phyloP scores from a whole-genome alignment of 352 stramenopile species.

The Phytophthora cryptogea region DNA sequence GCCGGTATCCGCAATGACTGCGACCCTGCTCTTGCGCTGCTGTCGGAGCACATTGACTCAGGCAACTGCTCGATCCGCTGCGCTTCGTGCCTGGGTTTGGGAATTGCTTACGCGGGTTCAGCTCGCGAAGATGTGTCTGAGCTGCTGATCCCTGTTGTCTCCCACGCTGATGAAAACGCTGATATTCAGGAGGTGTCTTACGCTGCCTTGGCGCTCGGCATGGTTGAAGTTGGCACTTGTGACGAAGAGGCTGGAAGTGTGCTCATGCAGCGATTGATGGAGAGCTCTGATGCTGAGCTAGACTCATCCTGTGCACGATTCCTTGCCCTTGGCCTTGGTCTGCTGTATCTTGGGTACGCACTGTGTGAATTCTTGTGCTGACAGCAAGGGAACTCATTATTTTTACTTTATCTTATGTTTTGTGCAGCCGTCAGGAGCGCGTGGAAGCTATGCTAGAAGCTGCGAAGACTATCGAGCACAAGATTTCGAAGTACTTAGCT shows the following conservation, averaged over 20 bases:
- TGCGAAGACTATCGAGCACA: slow-evolving; percentile 98
- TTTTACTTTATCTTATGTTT: slow-evolving; percentile 10
- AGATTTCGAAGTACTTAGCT: slow-evolving; percentile 96
- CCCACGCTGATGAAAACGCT: slow-evolving; percentile 89
- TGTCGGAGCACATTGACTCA: slow-evolving; percentile 97
- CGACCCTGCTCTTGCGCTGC: slow-evolving; percentile 96
- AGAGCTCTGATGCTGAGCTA: slow-evolving; percentile 97
- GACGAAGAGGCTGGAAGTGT: slow-evolving; percentile 97
- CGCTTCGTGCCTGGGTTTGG: slow-evolving; percentile 95
- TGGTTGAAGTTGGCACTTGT: slow-evolving; percentile 98
- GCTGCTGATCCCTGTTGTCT: slow-evolving; percentile 95
- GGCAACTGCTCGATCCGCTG: slow-evolving; percentile 95
- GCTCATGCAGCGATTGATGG: slow-evolving; percentile 98
- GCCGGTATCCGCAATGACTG: slow-evolving; percentile 96
- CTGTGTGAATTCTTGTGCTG: neutral
- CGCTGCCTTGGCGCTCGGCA: slow-evolving; percentile 95
- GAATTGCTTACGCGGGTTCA: slow-evolving; percentile 98
- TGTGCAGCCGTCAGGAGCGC: slow-evolving; percentile 86
- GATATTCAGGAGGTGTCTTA: slow-evolving; percentile 93
- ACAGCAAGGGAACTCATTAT: too few species aligned
- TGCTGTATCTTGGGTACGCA: slow-evolving; percentile 97
- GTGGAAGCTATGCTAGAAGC: slow-evolving; percentile 99
- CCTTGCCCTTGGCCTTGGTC: slow-evolving; percentile 95
- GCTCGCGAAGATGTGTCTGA: slow-evolving; percentile 97
- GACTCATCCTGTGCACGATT: slow-evolving; percentile 96